phyloP scores from a whole-genome alignment of 768 basidiomycete genomes.

The Auriscalpium vulgare region DNA sequence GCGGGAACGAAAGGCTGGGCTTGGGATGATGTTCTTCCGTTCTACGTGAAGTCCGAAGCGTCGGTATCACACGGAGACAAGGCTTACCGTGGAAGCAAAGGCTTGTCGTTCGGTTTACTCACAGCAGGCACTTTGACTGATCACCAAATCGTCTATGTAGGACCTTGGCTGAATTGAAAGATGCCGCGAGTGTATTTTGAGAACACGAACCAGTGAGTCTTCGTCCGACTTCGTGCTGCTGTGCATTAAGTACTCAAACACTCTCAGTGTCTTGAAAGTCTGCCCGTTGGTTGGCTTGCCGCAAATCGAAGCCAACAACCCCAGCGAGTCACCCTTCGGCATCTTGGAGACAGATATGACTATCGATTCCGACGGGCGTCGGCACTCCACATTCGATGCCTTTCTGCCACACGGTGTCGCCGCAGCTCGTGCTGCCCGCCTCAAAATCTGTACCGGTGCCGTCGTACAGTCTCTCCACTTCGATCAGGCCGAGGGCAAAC shows the following conservation, averaged over 20 bases:
- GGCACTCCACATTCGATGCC: not conserved
- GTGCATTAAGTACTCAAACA: not conserved
- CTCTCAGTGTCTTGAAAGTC: not conserved
- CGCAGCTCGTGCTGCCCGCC: not conserved
- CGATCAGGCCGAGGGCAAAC: not conserved
- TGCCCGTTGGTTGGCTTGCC: not conserved
- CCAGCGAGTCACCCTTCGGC: not conserved
- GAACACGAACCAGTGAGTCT: too few species aligned
- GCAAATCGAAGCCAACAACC: not conserved
- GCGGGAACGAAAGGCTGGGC: constrained; percentile 23
- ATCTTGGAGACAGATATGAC: not conserved
- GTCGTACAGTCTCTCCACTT: not conserved
- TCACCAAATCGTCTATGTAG: not conserved
- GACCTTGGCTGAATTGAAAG: not conserved
- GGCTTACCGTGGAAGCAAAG: too few species aligned
- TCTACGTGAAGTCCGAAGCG: constrained; percentile 21
- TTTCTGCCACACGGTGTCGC: not conserved
- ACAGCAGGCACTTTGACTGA: not conserved
- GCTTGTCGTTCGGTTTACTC: too few species aligned
- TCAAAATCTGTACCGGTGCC: not conserved
- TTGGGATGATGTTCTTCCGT: constrained; percentile 20
- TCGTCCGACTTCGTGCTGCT: too few species aligned
- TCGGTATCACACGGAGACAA: not conserved
- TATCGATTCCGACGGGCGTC: not conserved
- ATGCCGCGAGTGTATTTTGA: too few species aligned